Conservation (phyloP, 305 asterid species). For the Ilex paraguariensis region DNA sequence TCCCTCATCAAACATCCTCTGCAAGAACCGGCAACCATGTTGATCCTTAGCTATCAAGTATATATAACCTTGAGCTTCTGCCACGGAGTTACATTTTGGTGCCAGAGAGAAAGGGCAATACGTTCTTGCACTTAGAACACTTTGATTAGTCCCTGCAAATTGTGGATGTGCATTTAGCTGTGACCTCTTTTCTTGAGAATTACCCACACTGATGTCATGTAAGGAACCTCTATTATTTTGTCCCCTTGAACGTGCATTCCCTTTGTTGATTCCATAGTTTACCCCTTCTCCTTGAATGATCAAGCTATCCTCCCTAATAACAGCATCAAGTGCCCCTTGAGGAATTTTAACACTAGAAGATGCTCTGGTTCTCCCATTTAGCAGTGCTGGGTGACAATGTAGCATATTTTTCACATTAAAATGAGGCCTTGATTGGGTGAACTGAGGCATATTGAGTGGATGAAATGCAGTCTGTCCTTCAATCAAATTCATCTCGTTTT, state of each 20-base stretch:
- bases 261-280: constrained; percentile 27
- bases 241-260: constrained; percentile 26
- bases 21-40: constrained; percentile 87
- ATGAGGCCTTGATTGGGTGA: constrained; percentile 23
- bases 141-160: constrained; percentile 26
- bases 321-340: constrained; percentile 31
- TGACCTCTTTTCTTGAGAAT: constrained; percentile 30
- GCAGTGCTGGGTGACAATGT: constrained; percentile 20
- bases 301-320: constrained; percentile 45
- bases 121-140: constrained; percentile 22
- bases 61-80: constrained; percentile 50
- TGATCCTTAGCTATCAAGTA: constrained; percentile 75
- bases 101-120: constrained; percentile 29
- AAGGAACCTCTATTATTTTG: constrained; percentile 16
- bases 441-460: constrained; percentile 28
- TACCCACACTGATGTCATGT: constrained; percentile 25
- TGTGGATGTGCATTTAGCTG: constrained; percentile 19
- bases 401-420: constrained; percentile 21
- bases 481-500: constrained; percentile 23
- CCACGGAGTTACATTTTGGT: constrained; percentile 43
- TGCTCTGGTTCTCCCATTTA: constrained; percentile 28
- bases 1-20: constrained; percentile 77
- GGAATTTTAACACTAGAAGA: constrained; percentile 32
- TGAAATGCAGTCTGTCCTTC: constrained; percentile 31
- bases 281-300: constrained; percentile 44